These are phyloP conservation scores for Striga hermonthica DNA, from an alignment of 305 asterid genomes.

Conservation along the genomic window DNA sequence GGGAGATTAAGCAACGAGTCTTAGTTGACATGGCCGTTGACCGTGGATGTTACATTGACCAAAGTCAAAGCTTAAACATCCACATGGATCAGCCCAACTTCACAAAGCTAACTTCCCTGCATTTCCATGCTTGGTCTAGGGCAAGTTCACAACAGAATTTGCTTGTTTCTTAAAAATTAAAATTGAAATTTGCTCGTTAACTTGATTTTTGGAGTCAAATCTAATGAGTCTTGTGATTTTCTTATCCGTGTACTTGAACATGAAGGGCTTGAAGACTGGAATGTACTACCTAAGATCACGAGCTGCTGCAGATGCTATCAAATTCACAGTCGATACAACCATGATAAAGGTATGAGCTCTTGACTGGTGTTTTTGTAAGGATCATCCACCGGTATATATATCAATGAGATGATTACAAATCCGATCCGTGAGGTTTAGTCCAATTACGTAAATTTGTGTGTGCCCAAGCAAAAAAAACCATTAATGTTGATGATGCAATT, in stretches of 20 bases:
- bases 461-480: no score
- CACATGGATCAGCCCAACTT: conserved; percentile 91
- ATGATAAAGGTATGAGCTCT: conserved; percentile 49
- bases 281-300: conserved; percentile 91
- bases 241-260: conserved; percentile 2
- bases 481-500: no score
- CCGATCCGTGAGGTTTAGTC: no score
- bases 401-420: no score
- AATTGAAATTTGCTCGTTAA: not conserved
- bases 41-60: conserved; percentile 93
- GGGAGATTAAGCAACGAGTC: conserved; percentile 89
- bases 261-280: conserved; percentile 92
- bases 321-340: conserved; percentile 80
- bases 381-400: not conserved
- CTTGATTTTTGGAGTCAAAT: not conserved
- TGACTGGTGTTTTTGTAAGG: no score
- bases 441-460: no score
- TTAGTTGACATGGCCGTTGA: conserved; percentile 95
- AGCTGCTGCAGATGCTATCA: conserved; percentile 96
- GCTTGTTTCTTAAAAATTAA: not conserved
- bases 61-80: conserved; percentile 89
- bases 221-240: not conserved
- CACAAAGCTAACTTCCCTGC: conserved; percentile 82
- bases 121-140: conserved; percentile 82
- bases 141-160: conserved; percentile 35